phyloP scores from a whole-genome alignment of 2,329 filamentous ascomycete genomes.

The Achaetomium macrosporum region DNA sequence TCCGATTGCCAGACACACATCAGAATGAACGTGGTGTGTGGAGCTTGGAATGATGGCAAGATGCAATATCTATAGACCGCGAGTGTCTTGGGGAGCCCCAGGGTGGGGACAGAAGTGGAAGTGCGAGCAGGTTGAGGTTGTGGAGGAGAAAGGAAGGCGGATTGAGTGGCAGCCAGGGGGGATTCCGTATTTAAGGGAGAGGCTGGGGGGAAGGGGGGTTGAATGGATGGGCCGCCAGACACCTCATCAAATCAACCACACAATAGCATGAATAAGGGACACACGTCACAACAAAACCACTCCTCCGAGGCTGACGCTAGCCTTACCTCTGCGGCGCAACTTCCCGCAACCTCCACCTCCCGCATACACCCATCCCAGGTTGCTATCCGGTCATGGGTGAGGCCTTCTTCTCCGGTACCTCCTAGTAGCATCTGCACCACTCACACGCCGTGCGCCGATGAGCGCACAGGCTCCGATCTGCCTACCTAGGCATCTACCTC shows the following conservation, averaged over 20 bases:
- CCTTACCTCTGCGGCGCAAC: too few species aligned
- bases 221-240: constrained; percentile 12
- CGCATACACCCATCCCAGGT: too few species aligned
- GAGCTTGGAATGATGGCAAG: constrained; percentile 9
- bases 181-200: constrained; percentile 19
- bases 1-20: constrained; percentile 14
- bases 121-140: constrained; percentile 4
- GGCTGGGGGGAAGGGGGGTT: constrained; percentile 9
- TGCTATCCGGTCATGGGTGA: too few species aligned
- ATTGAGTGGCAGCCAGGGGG: constrained; percentile 15
- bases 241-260: constrained; percentile 8
- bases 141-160: constrained; percentile 12
- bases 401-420: too few species aligned
- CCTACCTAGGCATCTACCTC: too few species aligned
- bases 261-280: background rate
- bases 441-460: too few species aligned
- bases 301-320: too few species aligned
- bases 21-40: constrained; percentile 10
- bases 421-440: too few species aligned
- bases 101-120: constrained; percentile 12
- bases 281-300: background rate
- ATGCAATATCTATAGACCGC: constrained; percentile 8
- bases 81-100: background rate
- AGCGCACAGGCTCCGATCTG: too few species aligned
- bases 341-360: too few species aligned